Conservation (phyloP, 768 basidiomycete genomes). For the Boletus pseudo-olivaceus region DNA sequence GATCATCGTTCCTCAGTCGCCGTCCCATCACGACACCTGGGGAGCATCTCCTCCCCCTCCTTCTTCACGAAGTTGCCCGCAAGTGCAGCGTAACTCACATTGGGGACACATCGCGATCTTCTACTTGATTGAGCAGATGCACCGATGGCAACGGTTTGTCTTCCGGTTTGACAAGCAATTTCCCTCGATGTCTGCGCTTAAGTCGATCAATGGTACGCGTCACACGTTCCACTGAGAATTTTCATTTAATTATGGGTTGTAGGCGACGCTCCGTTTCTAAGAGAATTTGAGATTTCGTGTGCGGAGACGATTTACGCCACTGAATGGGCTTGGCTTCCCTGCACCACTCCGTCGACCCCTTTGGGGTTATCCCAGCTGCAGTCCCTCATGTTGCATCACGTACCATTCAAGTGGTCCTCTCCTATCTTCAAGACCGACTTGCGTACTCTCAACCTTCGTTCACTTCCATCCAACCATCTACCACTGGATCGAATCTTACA, state of each 20-base stretch:
- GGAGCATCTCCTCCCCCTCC: constrained; percentile 30
- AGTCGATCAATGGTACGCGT: constrained; percentile 62
- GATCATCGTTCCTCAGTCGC: constrained; percentile 46
- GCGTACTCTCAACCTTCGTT: constrained; percentile 57
- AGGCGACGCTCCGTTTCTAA: constrained; percentile 72
- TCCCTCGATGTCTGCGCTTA: constrained; percentile 67
- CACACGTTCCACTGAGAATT: background rate
- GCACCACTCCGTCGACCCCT: constrained; percentile 34
- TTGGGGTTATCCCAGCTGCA: constrained; percentile 45
- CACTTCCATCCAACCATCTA: constrained; percentile 59
- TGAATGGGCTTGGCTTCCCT: constrained; percentile 78
- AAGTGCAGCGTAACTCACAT: constrained; percentile 50
- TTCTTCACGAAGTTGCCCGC: constrained; percentile 26
- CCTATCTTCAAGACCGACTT: constrained; percentile 64
- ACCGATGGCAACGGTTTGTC: constrained; percentile 77
- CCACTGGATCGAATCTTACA: constrained; percentile 68
- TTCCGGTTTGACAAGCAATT: constrained; percentile 79
- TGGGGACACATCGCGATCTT: constrained; percentile 82
- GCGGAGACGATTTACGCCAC: constrained; percentile 55
- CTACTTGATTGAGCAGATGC: constrained; percentile 78
- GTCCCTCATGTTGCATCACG: constrained; percentile 62
- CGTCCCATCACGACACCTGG: constrained; percentile 40
- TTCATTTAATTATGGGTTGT: constrained; percentile 5
- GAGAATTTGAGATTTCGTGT: constrained; percentile 76
- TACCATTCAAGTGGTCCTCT: constrained; percentile 76